phyloP scores from a whole-genome alignment of 768 basidiomycete species.

The Tricholoma bakamatsutake region DNA sequence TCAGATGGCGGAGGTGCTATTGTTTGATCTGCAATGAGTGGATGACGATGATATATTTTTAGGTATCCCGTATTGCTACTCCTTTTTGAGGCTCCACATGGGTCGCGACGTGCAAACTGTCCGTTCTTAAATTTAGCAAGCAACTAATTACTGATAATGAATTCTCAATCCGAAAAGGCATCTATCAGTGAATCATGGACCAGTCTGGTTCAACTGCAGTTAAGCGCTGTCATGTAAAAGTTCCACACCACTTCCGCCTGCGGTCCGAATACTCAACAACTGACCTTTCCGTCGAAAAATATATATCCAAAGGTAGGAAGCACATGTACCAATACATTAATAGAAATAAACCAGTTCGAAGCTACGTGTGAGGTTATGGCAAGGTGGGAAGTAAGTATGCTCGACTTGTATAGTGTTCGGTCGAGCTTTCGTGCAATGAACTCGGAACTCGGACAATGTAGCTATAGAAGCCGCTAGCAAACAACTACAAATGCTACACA shows the following conservation, averaged over 20 bases:
- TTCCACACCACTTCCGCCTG: too few relatives aligned
- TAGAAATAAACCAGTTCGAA: not conserved
- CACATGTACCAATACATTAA: not conserved
- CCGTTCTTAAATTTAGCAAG: too few relatives aligned
- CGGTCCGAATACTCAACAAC: not conserved
- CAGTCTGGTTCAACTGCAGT: too few relatives aligned
- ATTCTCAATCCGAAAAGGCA: too few relatives aligned
- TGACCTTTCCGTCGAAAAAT: not conserved
- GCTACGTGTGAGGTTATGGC: not conserved
- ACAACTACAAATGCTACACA: not conserved
- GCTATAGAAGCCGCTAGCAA: not conserved
- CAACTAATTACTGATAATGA: too few relatives aligned
- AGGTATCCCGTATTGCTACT: too few relatives aligned
- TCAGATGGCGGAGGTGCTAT: slow-evolving; percentile 61
- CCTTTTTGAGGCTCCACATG: too few relatives aligned
- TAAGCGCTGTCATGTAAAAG: too few relatives aligned
- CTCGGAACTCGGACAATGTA: not conserved
- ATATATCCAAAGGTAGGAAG: not conserved
- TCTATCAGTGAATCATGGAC: too few relatives aligned
- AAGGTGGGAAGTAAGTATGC: too few relatives aligned
- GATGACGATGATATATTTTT: not conserved
- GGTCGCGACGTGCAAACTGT: too few relatives aligned
- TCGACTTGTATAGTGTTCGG: too few relatives aligned
- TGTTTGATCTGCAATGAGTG: slow-evolving; percentile 61
- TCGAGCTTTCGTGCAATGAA: not conserved